Percentiles rank a stretch among this genome's conserved stretches.
Evolutionary conservation across 148 eudicot genomes (phyloP).

Genomic region (Rheum nobile): DNA sequence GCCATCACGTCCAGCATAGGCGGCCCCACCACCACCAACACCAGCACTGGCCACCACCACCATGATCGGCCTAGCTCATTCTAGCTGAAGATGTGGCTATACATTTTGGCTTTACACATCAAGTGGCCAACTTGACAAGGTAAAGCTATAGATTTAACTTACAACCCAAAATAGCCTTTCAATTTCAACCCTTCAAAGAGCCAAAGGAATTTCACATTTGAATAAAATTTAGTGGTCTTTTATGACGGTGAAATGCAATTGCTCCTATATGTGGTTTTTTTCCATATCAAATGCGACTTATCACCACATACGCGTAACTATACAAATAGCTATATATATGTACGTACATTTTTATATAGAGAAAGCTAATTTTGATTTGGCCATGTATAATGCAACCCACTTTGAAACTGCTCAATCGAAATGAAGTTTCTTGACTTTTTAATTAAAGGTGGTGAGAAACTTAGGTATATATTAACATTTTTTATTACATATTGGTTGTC

Average conservation of each 20-base stretch:
- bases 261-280: neutral
- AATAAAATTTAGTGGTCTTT: neutral
- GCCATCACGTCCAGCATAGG: neutral
- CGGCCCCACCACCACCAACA: slow-evolving; percentile 1
- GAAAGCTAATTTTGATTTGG: neutral
- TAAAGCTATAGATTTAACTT: neutral
- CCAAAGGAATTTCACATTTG: neutral
- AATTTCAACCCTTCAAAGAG: neutral
- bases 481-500: slow-evolving; percentile 1
- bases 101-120: neutral
- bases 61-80: neutral
- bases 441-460: neutral
- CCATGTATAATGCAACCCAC: neutral
- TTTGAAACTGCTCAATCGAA: neutral
- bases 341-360: neutral
- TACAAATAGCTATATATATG: neutral
- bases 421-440: neutral
- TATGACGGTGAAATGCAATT: slow-evolving; percentile 2
- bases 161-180: neutral
- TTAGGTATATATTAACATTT: neutral
- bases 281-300: neutral
- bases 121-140: neutral
- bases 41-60: neutral
- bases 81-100: neutral
- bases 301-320: neutral